Evolutionary conservation across 805 yeast genomes (phyloP), one percentile per base, ranked within the genome.

Genomic region (Metschnikowia colocasiae): DNA sequence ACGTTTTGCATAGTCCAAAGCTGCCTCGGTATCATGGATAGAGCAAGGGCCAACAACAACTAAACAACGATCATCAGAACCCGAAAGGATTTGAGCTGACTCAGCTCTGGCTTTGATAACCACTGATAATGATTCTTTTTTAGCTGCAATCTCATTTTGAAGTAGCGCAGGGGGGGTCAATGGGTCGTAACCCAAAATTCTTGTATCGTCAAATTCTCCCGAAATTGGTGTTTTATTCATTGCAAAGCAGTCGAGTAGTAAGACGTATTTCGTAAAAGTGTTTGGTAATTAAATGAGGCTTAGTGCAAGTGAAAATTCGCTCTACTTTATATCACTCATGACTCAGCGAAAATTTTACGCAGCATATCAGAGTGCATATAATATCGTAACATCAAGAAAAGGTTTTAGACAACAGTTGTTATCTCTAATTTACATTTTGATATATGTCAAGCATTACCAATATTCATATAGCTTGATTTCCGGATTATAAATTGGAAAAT

Each of bases 31-130:
- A 65, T 94, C 99, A 65, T 94, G 98, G 54, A 94, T 83, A 6
- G 98, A 92, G 69, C 99, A 94, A 45, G 99, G 99, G 0, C 99
- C 99, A 52, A 94, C 87, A 29, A 94, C 89, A 26, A 94, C 83
- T 37, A 94, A 76, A 55, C 92, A 69, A 55, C 97, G 78, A 69
- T 92, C 99, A 61, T 89, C 96, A 50, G 78, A 74, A 46, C 96
- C 96, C 49, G 83, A 75, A 44, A 92, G 69, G 54, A 92, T 82
- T 40, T 82, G 78, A 45, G 82, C 77, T 3, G 95, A 83, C 20
- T 78, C 83, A 52, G 84, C 79, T 71, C 98, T 81, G 40, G 94
- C 97, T 41, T 77, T 69, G 36, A 87, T 64, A 50, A 92, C 88
- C 46, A 75, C 83, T 47, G 79, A 71, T 56, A 79, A 79, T 45